Base-by-base conservation (phyloP, 2,329 filamentous ascomycete genomes). In the Ciborinia camelliae region DNA sequence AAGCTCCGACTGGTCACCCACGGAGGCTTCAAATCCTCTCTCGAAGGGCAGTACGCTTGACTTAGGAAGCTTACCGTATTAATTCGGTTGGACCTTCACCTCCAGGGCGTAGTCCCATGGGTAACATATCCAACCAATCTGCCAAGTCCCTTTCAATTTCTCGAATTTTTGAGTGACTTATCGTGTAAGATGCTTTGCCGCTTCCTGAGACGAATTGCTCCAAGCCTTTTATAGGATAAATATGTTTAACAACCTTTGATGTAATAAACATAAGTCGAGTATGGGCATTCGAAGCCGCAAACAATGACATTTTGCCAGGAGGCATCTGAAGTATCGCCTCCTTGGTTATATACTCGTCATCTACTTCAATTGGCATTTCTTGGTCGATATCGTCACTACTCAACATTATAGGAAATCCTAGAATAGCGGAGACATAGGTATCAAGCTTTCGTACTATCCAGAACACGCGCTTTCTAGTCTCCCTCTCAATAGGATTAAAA, bases 21-120 rank as follows among this genome's bases (percentile, higher is more conserved):
- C 32, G 6, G 9, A 35, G 14, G 14, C 10, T 50, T 28, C 26
- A 32, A 15, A 23, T 39, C 20, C n/a, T 18, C 14, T 55, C 9
- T 47, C 47, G 14, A 28, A 37, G 54, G 23, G 18, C 41, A n/a
- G 26, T 20, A 26, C 28, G 28, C 15, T 28, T 45, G 48, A 30
- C 20, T 8, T 15, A 39, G 26, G 39, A 48, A 62, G 55, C 84
- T 79, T 83, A 91, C 91, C 91, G 84, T 71, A 92, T 84, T 30
- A 93, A 84, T 72, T 93, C 87, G 41, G 88, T 84, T 1, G 88
- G 82, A 0, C 88, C 90, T 59, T 95, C 91, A 0, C 88, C 84
- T 67, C 91, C 92, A 1, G 92, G 92, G 67, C 90, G 88, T 77
- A 97, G 86, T 62, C 87, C 85, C 70, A 87, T 81, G 0, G 93